Evolutionary conservation across 805 yeast species (phyloP).

Genomic region (Schizosaccharomyces octosporus): DNA sequence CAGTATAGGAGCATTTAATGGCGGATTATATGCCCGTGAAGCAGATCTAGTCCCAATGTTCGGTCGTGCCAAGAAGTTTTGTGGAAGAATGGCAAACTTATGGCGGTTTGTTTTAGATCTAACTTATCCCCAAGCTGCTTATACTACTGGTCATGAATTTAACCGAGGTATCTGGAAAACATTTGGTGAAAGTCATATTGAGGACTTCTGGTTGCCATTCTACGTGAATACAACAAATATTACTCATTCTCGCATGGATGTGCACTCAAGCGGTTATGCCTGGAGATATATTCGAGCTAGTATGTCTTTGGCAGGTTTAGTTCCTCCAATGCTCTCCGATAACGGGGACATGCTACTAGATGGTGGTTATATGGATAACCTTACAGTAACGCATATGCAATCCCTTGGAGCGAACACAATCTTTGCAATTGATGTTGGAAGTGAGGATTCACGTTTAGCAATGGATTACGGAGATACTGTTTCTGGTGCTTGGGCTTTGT

Average conservation of each 20-base stretch:
- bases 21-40: slow-evolving; percentile 83
- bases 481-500: slow-evolving; percentile 55
- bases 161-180: slow-evolving; percentile 94
- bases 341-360: slow-evolving; percentile 82
- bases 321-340: slow-evolving; percentile 66
- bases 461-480: slow-evolving; percentile 80
- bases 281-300: slow-evolving; percentile 93
- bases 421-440: slow-evolving; percentile 88
- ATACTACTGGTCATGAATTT: slow-evolving; percentile 91
- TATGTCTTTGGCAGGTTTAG: slow-evolving; percentile 81
- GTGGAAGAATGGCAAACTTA: slow-evolving; percentile 53
- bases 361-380: slow-evolving; percentile 87
- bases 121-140: slow-evolving; percentile 82
- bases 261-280: slow-evolving; percentile 75
- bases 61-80: slow-evolving; percentile 69
- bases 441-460: slow-evolving; percentile 74
- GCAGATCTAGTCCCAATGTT: slow-evolving; percentile 76
- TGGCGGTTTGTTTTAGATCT: slow-evolving; percentile 72
- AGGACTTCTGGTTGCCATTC: slow-evolving; percentile 82
- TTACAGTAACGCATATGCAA: slow-evolving; percentile 80
- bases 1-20: slow-evolving; percentile 84
- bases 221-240: slow-evolving; percentile 84
- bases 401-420: slow-evolving; percentile 58
- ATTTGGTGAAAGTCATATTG: slow-evolving; percentile 76
- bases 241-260: slow-evolving; percentile 84